phyloP scores from a whole-genome alignment of 177 flowering plant species.

The Telopea speciosissima region DNA sequence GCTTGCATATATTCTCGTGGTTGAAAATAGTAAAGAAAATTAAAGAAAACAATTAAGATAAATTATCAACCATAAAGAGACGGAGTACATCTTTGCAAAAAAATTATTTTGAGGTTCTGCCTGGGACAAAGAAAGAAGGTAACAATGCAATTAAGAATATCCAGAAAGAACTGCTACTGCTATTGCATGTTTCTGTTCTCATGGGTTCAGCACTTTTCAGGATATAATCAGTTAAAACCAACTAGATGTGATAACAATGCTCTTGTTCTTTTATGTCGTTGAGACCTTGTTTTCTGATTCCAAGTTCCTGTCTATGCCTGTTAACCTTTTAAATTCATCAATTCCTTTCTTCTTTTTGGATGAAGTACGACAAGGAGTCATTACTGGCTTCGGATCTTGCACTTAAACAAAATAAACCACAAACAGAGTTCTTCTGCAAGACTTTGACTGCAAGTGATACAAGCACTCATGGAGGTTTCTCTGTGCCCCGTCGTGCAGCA shows the following conservation, averaged over 20 bases:
- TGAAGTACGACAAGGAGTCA: constrained; percentile 90
- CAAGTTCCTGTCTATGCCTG: neutral
- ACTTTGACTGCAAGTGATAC: constrained; percentile 98
- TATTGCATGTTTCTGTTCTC: neutral
- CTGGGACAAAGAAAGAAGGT: too few species aligned
- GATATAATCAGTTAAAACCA: neutral
- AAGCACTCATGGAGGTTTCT: constrained; percentile 98
- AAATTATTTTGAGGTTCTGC: too few species aligned
- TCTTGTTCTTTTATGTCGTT: neutral
- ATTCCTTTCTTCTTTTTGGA: neutral
- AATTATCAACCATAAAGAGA: neutral
- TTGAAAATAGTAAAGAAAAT: neutral
- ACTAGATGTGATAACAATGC: neutral
- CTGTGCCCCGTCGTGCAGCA: constrained; percentile 98
- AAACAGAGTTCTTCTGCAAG: constrained; percentile 90
- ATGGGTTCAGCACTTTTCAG: neutral
- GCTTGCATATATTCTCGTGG: neutral
- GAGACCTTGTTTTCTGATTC: neutral
- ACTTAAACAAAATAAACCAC: constrained; percentile 63
- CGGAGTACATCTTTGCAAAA: neutral
- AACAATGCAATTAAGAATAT: too few species aligned
- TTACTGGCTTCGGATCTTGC: constrained; percentile 80
- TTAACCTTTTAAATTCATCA: neutral
- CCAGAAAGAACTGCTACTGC: neutral
- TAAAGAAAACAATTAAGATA: neutral